A percentile compares a stretch with the other conserved stretches of the same genome.
These are phyloP conservation scores for Citropsis articulata DNA, from an alignment of 345 rosid genomes.

Conservation along the genomic window DNA sequence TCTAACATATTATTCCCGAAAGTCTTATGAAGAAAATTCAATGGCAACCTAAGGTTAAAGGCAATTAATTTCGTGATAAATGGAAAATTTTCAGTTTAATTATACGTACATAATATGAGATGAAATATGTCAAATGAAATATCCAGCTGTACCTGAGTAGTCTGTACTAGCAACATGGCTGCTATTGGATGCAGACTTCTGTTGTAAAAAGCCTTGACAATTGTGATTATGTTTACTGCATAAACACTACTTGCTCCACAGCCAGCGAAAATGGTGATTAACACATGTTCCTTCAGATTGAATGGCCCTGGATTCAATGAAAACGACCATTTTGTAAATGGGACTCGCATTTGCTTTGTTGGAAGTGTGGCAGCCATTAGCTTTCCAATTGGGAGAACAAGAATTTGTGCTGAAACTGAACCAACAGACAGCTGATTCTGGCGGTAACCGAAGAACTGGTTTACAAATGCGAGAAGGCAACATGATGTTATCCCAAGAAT, in stretches of 20 bases:
- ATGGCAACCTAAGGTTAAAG: not conserved
- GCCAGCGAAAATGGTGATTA: slow-evolving; percentile 42
- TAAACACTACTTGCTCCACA: slow-evolving; percentile 32
- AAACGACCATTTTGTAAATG: slow-evolving; percentile 41
- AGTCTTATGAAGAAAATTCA: not conserved
- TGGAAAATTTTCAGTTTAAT: not conserved
- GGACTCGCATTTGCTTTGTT: slow-evolving; percentile 6
- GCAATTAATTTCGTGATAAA: not conserved
- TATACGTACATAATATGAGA: not conserved
- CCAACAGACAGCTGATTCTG: slow-evolving; percentile 22
- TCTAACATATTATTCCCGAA: not conserved
- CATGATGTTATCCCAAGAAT: slow-evolving; percentile 35
- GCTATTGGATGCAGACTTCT: slow-evolving; percentile 22
- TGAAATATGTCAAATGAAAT: slow-evolving; percentile 2
- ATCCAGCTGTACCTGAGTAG: slow-evolving; percentile 55
- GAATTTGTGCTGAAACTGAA: slow-evolving; percentile 38
- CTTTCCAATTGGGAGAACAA: slow-evolving; percentile 39
- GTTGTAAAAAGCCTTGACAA: slow-evolving; percentile 40
- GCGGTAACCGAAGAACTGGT: slow-evolving; percentile 40
- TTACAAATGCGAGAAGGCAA: slow-evolving; percentile 25
- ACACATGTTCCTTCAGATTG: slow-evolving; percentile 44
- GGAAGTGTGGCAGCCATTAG: slow-evolving; percentile 44
- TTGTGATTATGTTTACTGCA: slow-evolving; percentile 24
- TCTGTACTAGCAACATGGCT: slow-evolving; percentile 51
- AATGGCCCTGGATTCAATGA: slow-evolving; percentile 57